Evolutionary conservation across 345 rosid species (phyloP), one percentile per base, ranked within the genome.

Genomic region (Hypericum perforatum): DNA sequence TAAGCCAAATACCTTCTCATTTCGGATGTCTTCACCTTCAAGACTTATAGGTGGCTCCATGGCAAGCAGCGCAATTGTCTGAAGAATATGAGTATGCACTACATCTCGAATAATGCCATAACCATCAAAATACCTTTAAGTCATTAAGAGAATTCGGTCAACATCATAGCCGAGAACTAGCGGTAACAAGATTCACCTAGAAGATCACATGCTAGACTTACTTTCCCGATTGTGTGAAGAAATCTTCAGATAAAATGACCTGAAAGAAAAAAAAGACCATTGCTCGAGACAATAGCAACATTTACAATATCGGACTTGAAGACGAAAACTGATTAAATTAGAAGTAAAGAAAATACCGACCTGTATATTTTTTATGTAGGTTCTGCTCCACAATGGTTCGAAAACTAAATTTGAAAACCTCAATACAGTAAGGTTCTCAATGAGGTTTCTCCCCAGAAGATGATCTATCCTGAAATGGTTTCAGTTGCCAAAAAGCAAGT

Each of bases 31-130:
- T 79, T 83, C 92, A 45, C 89, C 92, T 61, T 86, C 65, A 9
- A 86, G 89, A 67, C 83, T 83, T 67, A 78, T 60, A 0, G 95
- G 95, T 52, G 92, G 85, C 67, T 81, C 95, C 92, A 84, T 86
- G 46, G 95, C 76, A 69, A 86, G 84, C 63, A 86, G 72, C 47
- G 86, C 85, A 43, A 81, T 64, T 43, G 82, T 84, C 76, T 84
- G 92, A 57, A 86, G 77, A 54, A 84, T 61, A 71, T 86, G 95
- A 63, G 86, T 81, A 22, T 79, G 86, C 52, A 84, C 80, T 45
- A 86, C 69, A 66, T 81, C 89, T 14, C 74, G 82, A 54, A 84
- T 74, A 59, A 86, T 77, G 54, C 92, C 89, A 74, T 86, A 84
- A 60, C 89, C 92, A 56, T 83, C 84, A 81, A 73, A 79, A 67